These are phyloP conservation scores for Triticum dicoccoides DNA, from an alignment of 176 grass and related monocot species.

Conservation along the genomic window DNA sequence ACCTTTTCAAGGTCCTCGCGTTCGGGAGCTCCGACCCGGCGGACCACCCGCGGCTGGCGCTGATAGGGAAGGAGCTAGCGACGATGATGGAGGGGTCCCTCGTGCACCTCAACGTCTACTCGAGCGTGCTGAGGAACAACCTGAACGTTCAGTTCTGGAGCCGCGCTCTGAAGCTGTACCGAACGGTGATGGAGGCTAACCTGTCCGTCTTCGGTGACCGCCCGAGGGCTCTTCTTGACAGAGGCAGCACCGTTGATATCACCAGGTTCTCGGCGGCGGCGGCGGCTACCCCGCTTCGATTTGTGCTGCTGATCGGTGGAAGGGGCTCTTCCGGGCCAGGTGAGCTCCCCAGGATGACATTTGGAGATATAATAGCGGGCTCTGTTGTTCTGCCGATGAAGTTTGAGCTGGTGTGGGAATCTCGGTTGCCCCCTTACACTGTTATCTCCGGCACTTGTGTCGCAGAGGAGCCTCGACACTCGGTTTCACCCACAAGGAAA, in stretches of 20 bases:
- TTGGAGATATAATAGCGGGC: conserved; percentile 40
- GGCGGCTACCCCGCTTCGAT: background rate
- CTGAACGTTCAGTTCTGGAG: conserved; percentile 8
- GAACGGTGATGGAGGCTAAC: background rate
- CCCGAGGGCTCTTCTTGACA: conserved; percentile 19
- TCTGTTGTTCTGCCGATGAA: background rate
- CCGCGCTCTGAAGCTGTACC: conserved; percentile 5
- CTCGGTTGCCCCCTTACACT: conserved; percentile 31
- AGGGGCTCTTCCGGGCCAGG: background rate
- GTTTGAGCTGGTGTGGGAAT: conserved; percentile 32
- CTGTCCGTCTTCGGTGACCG: background rate
- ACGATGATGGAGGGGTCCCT: conserved; percentile 14
- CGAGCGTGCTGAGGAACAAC: conserved; percentile 3
- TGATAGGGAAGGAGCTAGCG: conserved; percentile 21
- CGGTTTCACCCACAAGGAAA: background rate
- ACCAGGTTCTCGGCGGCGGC: background rate
- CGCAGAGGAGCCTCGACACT: background rate
- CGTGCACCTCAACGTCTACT: conserved; percentile 21
- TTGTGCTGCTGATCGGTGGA: background rate
- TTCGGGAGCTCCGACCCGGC: conserved; percentile 23
- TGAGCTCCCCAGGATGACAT: conserved; percentile 6
- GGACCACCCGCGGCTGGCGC: conserved; percentile 12
- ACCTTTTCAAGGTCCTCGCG: conserved; percentile 35
- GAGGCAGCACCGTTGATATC: background rate
- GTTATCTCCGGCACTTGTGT: conserved; percentile 16